These are phyloP conservation scores for Volvox carteri DNA, from an alignment of 163 green algal species.

Conservation along the genomic window DNA sequence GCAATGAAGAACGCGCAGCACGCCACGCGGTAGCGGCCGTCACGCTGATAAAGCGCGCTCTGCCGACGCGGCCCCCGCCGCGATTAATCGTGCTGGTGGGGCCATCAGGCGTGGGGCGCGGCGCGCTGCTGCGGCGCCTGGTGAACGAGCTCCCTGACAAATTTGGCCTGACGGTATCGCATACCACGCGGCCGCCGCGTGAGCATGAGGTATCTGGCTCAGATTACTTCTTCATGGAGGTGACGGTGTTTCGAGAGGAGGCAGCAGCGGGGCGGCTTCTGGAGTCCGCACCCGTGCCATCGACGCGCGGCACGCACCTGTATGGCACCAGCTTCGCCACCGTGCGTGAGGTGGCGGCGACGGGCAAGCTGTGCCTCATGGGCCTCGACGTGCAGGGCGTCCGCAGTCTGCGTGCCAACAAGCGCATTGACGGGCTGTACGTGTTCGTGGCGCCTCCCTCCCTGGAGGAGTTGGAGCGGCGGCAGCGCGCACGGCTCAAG, in stretches of 20 bases:
- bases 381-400: slow-evolving; percentile 77
- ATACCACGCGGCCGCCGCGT: slow-evolving; percentile 69
- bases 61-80: slow-evolving; percentile 72
- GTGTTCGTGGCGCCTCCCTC: slow-evolving; percentile 71
- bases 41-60: slow-evolving; percentile 62
- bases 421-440: slow-evolving; percentile 82
- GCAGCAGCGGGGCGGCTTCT: slow-evolving; percentile 65
- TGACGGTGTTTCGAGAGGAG: slow-evolving; percentile 65
- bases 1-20: slow-evolving; percentile 48
- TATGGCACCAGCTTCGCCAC: slow-evolving; percentile 74
- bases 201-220: slow-evolving; percentile 72
- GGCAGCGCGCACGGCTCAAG: slow-evolving; percentile 67
- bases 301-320: slow-evolving; percentile 56
- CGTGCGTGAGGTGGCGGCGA: slow-evolving; percentile 78
- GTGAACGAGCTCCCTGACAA: slow-evolving; percentile 73
- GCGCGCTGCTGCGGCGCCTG: slow-evolving; percentile 68
- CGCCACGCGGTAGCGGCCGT: slow-evolving; percentile 64
- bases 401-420: slow-evolving; percentile 65
- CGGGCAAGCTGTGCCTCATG: slow-evolving; percentile 79
- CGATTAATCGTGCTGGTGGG: slow-evolving; percentile 81
- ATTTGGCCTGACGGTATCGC: slow-evolving; percentile 76
- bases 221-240: slow-evolving; percentile 72
- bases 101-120: slow-evolving; percentile 73
- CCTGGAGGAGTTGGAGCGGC: slow-evolving; percentile 71
- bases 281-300: slow-evolving; percentile 61